These are phyloP conservation scores for Apophysomyces variabilis DNA, from an alignment of 371 early-diverging fungal species.

Conservation along the genomic window DNA sequence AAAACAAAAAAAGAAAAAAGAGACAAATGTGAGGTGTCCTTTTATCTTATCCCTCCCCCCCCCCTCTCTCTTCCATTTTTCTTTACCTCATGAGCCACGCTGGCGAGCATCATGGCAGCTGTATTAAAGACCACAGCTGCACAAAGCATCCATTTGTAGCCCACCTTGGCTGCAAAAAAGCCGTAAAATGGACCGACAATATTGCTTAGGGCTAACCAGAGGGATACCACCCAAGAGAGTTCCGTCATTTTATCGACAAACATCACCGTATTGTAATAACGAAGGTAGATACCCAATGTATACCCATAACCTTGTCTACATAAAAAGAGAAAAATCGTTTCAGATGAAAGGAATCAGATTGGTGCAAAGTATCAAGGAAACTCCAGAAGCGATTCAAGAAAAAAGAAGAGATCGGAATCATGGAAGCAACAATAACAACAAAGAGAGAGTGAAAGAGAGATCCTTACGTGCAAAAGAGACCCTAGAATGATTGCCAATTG, in stretches of 20 bases:
- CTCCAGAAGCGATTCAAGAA: too few species aligned
- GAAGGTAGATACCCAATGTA: conserved; percentile 43
- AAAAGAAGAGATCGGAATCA: too few species aligned
- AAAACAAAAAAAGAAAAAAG: neutral
- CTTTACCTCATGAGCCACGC: conserved; percentile 61
- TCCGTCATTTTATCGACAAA: conserved; percentile 38
- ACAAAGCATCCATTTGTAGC: conserved; percentile 56
- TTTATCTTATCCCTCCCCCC: too few species aligned
- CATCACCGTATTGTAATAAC: conserved; percentile 40
- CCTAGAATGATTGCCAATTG: conserved; percentile 17
- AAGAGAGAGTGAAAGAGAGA: neutral
- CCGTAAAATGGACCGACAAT: conserved; percentile 47
- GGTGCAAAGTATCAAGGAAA: too few species aligned
- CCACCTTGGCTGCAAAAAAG: conserved; percentile 54
- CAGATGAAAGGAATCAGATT: too few species aligned
- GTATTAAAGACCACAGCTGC: conserved; percentile 53
- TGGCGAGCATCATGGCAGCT: conserved; percentile 63
- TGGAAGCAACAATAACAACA: neutral
- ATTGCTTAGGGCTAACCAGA: conserved; percentile 41
- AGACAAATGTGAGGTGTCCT: neutral
- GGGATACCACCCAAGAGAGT: conserved; percentile 48
- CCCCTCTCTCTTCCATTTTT: neutral
- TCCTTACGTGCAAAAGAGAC: conserved; percentile 45
- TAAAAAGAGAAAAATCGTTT: neutral
- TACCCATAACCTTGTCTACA: conserved; percentile 43